Conservation (phyloP, 2,329 filamentous ascomycete genomes). For the Ascomycota sp. region DNA sequence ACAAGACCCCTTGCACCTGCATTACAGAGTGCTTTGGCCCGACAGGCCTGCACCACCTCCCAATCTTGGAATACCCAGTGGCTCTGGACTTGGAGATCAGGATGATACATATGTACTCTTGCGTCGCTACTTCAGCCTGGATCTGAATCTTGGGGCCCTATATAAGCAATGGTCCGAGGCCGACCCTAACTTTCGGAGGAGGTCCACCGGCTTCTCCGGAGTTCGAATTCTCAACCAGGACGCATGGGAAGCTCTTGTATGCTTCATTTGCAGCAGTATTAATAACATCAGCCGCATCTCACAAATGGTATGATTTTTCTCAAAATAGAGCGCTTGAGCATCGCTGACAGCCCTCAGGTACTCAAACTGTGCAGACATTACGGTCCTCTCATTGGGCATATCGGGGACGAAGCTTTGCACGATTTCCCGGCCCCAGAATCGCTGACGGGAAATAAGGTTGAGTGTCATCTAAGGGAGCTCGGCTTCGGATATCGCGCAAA, state of each 20-base stretch:
- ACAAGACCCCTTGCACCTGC: conserved; percentile 59
- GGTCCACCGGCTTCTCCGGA: conserved; percentile 71
- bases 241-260: conserved; percentile 82
- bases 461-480: conserved; percentile 56
- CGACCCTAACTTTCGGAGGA: conserved; percentile 75
- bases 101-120: conserved; percentile 60
- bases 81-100: conserved; percentile 7
- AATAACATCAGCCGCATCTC: conserved; percentile 94
- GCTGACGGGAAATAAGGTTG: conserved; percentile 55
- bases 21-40: conserved; percentile 57
- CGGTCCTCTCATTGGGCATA: conserved; percentile 50
- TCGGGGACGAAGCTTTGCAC: conserved; percentile 55
- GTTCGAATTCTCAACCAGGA: conserved; percentile 87
- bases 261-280: conserved; percentile 97
- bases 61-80: conserved; percentile 2
- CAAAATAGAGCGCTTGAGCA: too few species aligned
- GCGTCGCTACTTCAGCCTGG: conserved; percentile 71
- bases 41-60: conserved; percentile 4
- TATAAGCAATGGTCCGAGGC: conserved; percentile 75
- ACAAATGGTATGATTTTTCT: conserved; percentile 47
- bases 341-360: conserved; percentile 23
- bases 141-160: conserved; percentile 50
- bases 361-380: conserved; percentile 80
- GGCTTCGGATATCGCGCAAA: conserved; percentile 91
- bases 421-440: conserved; percentile 67